Evolutionary conservation across 2,329 filamentous ascomycete species (phyloP), one percentile per base, ranked within the genome.

Genomic region (Didymosphaeria variabile): DNA sequence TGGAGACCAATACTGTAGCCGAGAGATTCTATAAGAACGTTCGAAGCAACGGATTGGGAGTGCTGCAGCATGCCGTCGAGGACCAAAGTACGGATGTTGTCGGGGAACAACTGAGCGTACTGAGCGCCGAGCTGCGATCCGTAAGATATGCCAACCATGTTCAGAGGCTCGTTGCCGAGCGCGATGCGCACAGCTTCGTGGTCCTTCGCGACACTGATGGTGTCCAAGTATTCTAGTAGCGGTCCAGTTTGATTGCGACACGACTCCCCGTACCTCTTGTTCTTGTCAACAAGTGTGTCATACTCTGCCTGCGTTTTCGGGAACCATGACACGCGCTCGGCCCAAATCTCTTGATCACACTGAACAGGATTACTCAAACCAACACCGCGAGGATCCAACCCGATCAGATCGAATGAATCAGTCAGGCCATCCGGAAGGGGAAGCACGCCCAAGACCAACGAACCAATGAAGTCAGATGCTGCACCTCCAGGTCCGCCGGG

Each of bases 11-110:
- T 61, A 58, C 79, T 76, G 69, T 80, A 80, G 1, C 77, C 69
- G 2, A 68, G 64, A 5, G 72, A 60, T 66, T 81, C 79, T 45
- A 72, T 74, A 2, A 75, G 65, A 1, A 81, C 52, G 42, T 75
- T 75, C 17, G 73, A 70, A 3, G 73, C 58, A 57, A 77, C 77
- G 29, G 69, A 59, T 47, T 77, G 74, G 2, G 75, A 75, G 65
- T 80, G 80, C 66, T 83, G 80, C 26, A 82, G 59, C 49, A 77
- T 76, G 19, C 80, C 81, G 68, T 83, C 81, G n/a, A 83, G 73
- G 0, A 74, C 77, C 66, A 83, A 74, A 5, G 76, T 69, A 6
- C 81, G 68, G 57, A 82, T 72, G 32, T 77, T 77, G 15, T 79
- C 62, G 2, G 81, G 81, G 64, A 45, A 83, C 1, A 82, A 70